A percentile compares a stretch with the other conserved stretches of the same genome.
Evolutionary conservation across 139 green algal genomes (phyloP).

Genomic region (Pleodorina starrii): DNA sequence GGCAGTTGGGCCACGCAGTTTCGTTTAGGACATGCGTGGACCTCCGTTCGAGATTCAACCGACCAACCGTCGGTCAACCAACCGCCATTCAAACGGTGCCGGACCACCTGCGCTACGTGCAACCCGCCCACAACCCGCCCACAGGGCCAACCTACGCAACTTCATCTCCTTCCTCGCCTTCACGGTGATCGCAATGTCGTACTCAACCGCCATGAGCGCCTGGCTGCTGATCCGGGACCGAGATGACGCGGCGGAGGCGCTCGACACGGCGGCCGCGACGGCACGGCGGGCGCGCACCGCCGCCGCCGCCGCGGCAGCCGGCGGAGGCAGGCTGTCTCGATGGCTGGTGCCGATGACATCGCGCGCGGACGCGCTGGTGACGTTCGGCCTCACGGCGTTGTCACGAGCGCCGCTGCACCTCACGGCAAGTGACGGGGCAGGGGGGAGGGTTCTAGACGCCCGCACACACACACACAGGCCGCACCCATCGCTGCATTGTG

Average conservation of each 20-base stretch:
- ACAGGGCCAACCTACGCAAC: conserved; percentile 60
- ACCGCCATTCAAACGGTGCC: too few species aligned
- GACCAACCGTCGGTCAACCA: too few species aligned
- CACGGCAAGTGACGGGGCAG: not conserved
- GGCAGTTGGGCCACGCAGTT: too few species aligned
- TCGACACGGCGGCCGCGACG: not conserved
- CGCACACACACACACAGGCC: too few species aligned
- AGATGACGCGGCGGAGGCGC: not conserved
- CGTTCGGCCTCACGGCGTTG: not conserved
- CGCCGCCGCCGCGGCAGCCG: not conserved
- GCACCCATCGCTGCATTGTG: too few species aligned
- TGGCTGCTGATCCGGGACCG: not conserved
- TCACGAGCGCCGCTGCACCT: not conserved
- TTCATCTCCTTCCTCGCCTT: conserved; percentile 66
- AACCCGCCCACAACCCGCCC: too few species aligned
- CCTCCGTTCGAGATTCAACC: too few species aligned
- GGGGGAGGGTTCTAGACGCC: too few species aligned
- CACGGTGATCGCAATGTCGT: conserved; percentile 33
- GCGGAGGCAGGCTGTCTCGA: not conserved
- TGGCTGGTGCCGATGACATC: not conserved
- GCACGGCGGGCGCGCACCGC: too few species aligned
- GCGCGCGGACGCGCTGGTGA: too few species aligned
- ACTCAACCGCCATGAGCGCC: conserved; percentile 20
- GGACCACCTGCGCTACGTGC: too few species aligned
- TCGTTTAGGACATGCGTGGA: too few species aligned